Evolutionary conservation across 2,329 filamentous ascomycete species (phyloP).

Genomic region (Fusarium citri): DNA sequence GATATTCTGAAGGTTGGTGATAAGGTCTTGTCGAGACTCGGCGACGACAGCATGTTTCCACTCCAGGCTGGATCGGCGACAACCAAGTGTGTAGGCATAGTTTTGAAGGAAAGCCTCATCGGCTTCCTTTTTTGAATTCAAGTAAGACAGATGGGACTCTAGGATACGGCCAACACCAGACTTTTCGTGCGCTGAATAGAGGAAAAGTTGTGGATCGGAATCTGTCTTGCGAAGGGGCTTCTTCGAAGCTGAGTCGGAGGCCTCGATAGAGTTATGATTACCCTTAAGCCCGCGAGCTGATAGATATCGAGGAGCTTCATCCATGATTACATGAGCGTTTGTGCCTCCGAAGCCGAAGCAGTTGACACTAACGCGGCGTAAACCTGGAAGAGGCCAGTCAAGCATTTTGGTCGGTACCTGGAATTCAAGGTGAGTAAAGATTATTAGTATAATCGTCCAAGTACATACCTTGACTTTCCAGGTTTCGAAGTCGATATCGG

Average conservation of each 20-base stretch:
- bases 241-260: not conserved
- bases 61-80: conserved; percentile 58
- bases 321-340: conserved; percentile 65
- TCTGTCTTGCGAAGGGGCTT: not conserved
- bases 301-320: conserved; percentile 59
- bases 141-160: conserved; percentile 50
- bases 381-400: conserved; percentile 58
- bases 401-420: conserved; percentile 57
- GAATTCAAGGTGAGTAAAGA: conserved; percentile 3
- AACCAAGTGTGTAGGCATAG: conserved; percentile 60
- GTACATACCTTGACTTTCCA: conserved; percentile 59
- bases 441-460: not conserved
- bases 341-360: conserved; percentile 70
- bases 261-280: conserved; percentile 51
- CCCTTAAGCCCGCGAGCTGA: conserved; percentile 49
- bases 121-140: conserved; percentile 35
- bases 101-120: conserved; percentile 49
- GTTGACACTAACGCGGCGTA: conserved; percentile 65
- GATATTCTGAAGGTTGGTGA: conserved; percentile 41
- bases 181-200: conserved; percentile 59
- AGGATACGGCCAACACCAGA: conserved; percentile 53
- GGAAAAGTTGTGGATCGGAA: conserved; percentile 53
- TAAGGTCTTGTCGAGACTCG: conserved; percentile 50
- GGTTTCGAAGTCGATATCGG: conserved; percentile 58
- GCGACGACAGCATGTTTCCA: conserved; percentile 57